Evolutionary conservation across 176 grass and related monocot species (phyloP), one percentile per base, ranked within the genome.

Genomic region (Tuctoria greenei): DNA sequence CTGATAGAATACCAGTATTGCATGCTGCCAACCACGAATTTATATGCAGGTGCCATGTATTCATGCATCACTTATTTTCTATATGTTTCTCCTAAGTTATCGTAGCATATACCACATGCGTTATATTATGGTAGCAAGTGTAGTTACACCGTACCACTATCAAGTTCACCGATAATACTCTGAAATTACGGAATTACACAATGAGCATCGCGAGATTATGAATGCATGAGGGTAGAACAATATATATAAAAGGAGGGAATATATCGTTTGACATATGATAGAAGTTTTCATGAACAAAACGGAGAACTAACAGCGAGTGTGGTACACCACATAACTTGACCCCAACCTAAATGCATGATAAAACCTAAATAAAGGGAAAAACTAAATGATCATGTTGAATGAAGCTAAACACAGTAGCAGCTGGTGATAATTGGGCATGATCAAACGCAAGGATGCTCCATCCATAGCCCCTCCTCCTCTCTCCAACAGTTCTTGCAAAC

Each of bases 281-380:
- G 31, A 28, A 80, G 58, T 70, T 74, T 80, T 10, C 46, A 66
- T 66, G 40, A 85, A 73, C 20, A 79, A 79, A 59, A 78, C 40
- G 45, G 76, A 80, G 13, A 65, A 84, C 58, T 31, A 31, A 88
- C n/a, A n/a, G n/a, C n/a, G n/a, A n/a, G n/a, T n/a, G 14, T 76
- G 75, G 49, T 52, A 52, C 49, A 49, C 46, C 86, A 88, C 75
- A 88, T 70, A 49, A 69, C 64, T 75, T 75, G 31, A 58, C 4
- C 71, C 51, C 18, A 54, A 54, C 51, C 71, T 14, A 49, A 79
- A 76, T 84, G 47, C 49, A 64, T 13, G 66, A 80, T n/a, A 37
- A 84, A 71, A n/a, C 71, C 76, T 84, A 88, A 67, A 60, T 31
- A 4, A 52, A 51, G 3, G 31, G 31, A 15, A 39, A 64, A 16